These are phyloP conservation scores for Dittrichia graveolens DNA, from an alignment of 129 eudicot genomes.

Conservation along the genomic window DNA sequence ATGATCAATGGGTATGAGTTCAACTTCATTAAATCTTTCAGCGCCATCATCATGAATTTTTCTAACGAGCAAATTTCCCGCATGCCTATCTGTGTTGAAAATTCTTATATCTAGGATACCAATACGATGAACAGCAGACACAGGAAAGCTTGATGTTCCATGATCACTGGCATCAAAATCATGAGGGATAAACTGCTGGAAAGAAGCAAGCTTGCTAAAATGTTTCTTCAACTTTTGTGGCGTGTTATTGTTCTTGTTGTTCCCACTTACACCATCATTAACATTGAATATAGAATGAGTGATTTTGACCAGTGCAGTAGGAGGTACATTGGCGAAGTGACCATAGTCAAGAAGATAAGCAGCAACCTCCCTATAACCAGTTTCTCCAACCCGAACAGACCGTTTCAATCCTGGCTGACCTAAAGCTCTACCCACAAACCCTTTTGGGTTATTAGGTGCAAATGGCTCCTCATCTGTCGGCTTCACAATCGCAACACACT, in stretches of 20 bases:
- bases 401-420: constrained; percentile 86
- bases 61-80: constrained; percentile 77
- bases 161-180: constrained; percentile 95
- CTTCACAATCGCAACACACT: constrained; percentile 82
- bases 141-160: constrained; percentile 90
- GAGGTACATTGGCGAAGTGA: constrained; percentile 84
- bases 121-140: constrained; percentile 80
- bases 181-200: constrained; percentile 77
- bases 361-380: constrained; percentile 81
- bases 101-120: constrained; percentile 85
- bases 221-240: constrained; percentile 45
- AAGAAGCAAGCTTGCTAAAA: constrained; percentile 89
- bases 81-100: constrained; percentile 88
- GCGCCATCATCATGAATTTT: constrained; percentile 48
- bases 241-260: constrained; percentile 29
- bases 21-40: constrained; percentile 76
- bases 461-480: constrained; percentile 92
- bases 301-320: constrained; percentile 89
- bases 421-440: constrained; percentile 77
- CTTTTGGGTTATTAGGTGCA: constrained; percentile 90
- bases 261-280: constrained; percentile 65
- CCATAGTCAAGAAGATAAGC: constrained; percentile 79
- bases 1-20: constrained; percentile 91
- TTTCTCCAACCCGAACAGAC: constrained; percentile 88
- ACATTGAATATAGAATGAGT: constrained; percentile 82